Conservation (phyloP, 352 stramenopile species). For the Globisporangium orthogonon region DNA sequence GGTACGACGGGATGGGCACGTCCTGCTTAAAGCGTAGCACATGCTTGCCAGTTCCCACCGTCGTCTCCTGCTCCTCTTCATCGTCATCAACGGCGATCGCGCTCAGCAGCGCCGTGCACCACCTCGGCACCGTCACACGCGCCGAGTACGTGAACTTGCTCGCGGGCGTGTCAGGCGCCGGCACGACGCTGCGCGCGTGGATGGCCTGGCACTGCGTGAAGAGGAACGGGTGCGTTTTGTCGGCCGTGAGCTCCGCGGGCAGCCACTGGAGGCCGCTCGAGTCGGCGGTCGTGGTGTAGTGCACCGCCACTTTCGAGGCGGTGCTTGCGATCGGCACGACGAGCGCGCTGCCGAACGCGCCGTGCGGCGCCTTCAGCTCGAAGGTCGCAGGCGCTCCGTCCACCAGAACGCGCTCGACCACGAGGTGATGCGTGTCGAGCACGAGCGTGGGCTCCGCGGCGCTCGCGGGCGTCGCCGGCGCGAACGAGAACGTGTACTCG, state of each 20-base stretch:
- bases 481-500: slow-evolving; percentile 74
- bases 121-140: slow-evolving; percentile 84
- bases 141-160: slow-evolving; percentile 95
- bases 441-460: slow-evolving; percentile 28
- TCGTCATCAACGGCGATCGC: slow-evolving; percentile 36
- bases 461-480: slow-evolving; percentile 7
- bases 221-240: slow-evolving; percentile 92
- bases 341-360: slow-evolving; percentile 62
- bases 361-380: slow-evolving; percentile 26
- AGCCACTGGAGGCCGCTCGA: slow-evolving; percentile 90
- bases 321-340: slow-evolving; percentile 38
- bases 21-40: slow-evolving; percentile 47
- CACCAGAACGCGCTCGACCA: slow-evolving; percentile 50
- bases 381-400: slow-evolving; percentile 32
- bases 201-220: slow-evolving; percentile 95
- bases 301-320: slow-evolving; percentile 39
- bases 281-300: slow-evolving; percentile 12
- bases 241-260: slow-evolving; percentile 89
- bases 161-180: slow-evolving; percentile 92
- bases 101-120: slow-evolving; percentile 92
- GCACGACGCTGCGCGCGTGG: slow-evolving; percentile 92
- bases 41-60: slow-evolving; percentile 1
- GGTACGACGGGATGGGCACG: slow-evolving; percentile 93
- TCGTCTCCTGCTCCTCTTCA: neutral
- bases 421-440: slow-evolving; percentile 85